These are phyloP conservation scores for Gigaspora rosea DNA, from an alignment of 192 early-diverging fungal genomes.

Conservation along the genomic window DNA sequence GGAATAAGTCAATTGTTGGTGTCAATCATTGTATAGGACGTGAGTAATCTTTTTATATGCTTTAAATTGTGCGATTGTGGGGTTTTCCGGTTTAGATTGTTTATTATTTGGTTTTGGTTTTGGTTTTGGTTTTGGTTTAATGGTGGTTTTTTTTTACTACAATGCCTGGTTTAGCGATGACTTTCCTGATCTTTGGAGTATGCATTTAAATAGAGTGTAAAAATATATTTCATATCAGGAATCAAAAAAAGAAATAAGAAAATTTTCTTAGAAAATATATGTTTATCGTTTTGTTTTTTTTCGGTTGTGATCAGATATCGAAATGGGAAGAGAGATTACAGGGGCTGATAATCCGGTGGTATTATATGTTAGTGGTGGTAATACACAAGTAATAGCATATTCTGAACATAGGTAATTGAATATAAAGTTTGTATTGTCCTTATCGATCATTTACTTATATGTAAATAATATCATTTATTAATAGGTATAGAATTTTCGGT, in stretches of 20 bases:
- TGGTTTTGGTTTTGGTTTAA: too few species aligned
- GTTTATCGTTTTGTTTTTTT: background rate
- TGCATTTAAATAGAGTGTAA: too few species aligned
- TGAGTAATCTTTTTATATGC: slow-evolving; percentile 35
- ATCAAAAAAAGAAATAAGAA: too few species aligned
- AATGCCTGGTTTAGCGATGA: too few species aligned
- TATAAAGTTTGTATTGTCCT: background rate
- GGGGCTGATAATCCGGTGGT: slow-evolving; percentile 93
- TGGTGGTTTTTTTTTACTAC: too few species aligned
- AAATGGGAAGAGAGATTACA: slow-evolving; percentile 98
- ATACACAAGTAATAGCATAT: slow-evolving; percentile 99
- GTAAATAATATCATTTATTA: background rate
- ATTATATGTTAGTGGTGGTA: slow-evolving; percentile 96
- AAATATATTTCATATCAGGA: too few species aligned
- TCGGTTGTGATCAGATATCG: slow-evolving; percentile 67
- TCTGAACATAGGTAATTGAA: slow-evolving; percentile 70
- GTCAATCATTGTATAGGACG: slow-evolving; percentile 98
- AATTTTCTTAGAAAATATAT: too few species aligned
- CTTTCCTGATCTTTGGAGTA: too few species aligned
- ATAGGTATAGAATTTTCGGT: slow-evolving; percentile 92
- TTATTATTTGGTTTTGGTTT: too few species aligned
- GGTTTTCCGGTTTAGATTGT: too few species aligned
- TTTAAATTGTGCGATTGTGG: too few species aligned
- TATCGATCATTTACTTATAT: slow-evolving; percentile 3
- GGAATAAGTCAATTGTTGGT: slow-evolving; percentile 89